Conservation (phyloP, 2,329 filamentous ascomycete genomes). For the Xylogone sp. region DNA sequence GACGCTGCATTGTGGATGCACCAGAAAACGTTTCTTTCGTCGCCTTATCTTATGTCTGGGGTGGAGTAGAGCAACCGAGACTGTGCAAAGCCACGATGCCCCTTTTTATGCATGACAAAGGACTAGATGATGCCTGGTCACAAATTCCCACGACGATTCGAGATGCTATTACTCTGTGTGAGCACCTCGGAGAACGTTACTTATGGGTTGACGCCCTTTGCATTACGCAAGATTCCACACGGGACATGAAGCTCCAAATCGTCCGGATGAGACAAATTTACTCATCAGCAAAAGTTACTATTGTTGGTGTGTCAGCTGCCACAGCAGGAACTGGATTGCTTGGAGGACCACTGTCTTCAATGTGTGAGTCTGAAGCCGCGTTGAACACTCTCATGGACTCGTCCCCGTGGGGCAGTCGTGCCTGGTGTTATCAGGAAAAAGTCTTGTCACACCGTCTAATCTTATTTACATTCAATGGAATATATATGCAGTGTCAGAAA, state of each 20-base stretch:
- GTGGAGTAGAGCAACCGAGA: neutral
- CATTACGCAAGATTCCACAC: neutral
- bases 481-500: neutral
- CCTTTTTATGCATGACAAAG: neutral
- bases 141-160: neutral
- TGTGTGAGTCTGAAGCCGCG: neutral
- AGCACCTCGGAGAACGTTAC: neutral
- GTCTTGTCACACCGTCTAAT: neutral
- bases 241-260: neutral
- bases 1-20: constrained; percentile 4
- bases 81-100: neutral
- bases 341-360: neutral
- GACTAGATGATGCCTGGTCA: neutral
- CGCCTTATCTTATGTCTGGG: constrained; percentile 9
- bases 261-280: neutral
- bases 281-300: neutral
- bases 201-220: neutral
- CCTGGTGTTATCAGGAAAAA: neutral
- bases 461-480: neutral
- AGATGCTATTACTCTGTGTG: neutral
- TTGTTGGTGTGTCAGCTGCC: constrained; percentile 3
- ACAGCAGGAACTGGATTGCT: constrained; percentile 5
- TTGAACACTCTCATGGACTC: neutral
- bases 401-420: neutral
- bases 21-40: constrained; percentile 4